These are phyloP conservation scores for Immersiella caudata DNA, from an alignment of 495 filamentous ascomycete genomes.

Conservation along the genomic window DNA sequence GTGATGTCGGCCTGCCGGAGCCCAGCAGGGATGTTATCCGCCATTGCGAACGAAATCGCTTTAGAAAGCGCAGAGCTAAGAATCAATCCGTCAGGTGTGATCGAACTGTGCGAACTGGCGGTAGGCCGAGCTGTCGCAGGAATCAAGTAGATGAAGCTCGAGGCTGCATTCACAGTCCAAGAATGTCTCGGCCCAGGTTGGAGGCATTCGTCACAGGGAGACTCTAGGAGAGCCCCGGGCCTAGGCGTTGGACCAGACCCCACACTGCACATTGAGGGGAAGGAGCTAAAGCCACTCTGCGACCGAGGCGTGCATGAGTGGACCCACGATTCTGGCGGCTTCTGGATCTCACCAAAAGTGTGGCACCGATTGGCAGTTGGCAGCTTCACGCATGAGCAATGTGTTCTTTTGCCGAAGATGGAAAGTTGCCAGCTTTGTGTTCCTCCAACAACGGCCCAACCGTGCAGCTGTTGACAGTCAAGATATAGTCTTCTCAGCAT, in stretches of 20 bases:
- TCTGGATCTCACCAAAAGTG: conserved; percentile 23
- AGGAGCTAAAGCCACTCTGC: conserved; percentile 32
- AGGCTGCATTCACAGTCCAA: background rate
- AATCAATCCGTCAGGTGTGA: background rate
- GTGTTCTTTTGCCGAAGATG: conserved; percentile 46
- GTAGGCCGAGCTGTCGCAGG: background rate
- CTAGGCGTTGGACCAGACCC: conserved; percentile 14
- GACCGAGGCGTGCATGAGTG: conserved; percentile 18
- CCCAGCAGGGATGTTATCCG: conserved; percentile 66
- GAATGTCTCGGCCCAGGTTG: background rate
- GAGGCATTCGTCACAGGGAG: conserved; percentile 15
- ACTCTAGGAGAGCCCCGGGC: too few species aligned
- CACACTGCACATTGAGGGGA: conserved; percentile 16
- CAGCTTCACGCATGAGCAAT: conserved; percentile 30
- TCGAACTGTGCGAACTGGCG: background rate
- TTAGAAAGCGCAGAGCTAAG: background rate
- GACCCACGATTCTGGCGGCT: conserved; percentile 26
- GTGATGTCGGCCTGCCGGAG: conserved; percentile 77
- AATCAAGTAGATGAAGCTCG: background rate
- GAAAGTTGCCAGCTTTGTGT: conserved; percentile 41
- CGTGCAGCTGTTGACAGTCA: background rate
- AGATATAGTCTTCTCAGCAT: conserved; percentile 13
- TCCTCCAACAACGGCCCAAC: conserved; percentile 10
- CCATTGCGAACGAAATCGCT: conserved; percentile 56
- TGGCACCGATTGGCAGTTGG: conserved; percentile 22